phyloP scores from a whole-genome alignment of 495 filamentous ascomycete species.

The Cairneyella variabilis region DNA sequence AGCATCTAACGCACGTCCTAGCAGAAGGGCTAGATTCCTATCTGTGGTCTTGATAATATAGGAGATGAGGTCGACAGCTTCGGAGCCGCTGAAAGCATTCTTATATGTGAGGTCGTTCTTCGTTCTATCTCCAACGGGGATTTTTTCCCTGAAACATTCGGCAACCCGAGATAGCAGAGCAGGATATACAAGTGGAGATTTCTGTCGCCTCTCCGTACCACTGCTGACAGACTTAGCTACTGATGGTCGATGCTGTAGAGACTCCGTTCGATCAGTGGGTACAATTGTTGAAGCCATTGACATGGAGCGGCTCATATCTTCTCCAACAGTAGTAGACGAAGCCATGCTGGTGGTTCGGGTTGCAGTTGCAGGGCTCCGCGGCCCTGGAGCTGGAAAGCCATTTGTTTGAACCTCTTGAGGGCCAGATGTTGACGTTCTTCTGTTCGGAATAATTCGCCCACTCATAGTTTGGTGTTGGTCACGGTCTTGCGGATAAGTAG shows the following conservation, averaged over 20 bases:
- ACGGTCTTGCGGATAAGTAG: constrained; percentile 63
- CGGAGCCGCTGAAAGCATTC: constrained; percentile 88
- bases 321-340: constrained; percentile 38
- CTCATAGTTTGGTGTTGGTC: constrained; percentile 82
- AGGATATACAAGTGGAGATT: constrained; percentile 79
- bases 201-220: constrained; percentile 25
- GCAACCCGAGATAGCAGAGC: constrained; percentile 88
- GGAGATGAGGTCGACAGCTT: constrained; percentile 91
- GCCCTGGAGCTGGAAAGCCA: constrained; percentile 13
- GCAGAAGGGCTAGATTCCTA: constrained; percentile 85
- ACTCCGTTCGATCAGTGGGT: constrained; percentile 37
- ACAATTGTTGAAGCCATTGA: constrained; percentile 83
- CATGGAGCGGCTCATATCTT: constrained; percentile 56
- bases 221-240: constrained; percentile 35
- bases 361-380: constrained; percentile 22
- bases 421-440: constrained; percentile 34
- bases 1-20: constrained; percentile 93
- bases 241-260: constrained; percentile 37
- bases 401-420: constrained; percentile 16
- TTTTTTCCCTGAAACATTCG: constrained; percentile 83
- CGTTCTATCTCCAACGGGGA: constrained; percentile 75
- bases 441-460: constrained; percentile 77
- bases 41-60: constrained; percentile 97
- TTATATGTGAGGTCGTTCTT: constrained; percentile 98
- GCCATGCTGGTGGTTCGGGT: constrained; percentile 49